These are phyloP conservation scores for Teunomyces lycoperdinae DNA, from an alignment of 805 yeast genomes.

Conservation along the genomic window DNA sequence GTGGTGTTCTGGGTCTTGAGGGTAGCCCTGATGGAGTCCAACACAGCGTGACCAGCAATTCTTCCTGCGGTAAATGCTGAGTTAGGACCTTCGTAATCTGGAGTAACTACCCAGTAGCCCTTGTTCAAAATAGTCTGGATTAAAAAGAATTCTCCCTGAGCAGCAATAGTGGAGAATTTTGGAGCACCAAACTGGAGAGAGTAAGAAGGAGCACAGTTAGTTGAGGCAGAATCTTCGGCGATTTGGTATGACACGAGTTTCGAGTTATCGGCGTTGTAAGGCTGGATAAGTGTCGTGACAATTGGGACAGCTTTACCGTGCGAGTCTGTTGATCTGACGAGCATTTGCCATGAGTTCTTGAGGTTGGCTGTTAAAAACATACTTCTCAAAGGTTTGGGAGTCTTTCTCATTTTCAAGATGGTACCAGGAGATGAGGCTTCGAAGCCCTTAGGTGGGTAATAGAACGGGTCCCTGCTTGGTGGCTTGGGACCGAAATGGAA, in stretches of 20 bases:
- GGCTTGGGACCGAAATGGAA: neutral
- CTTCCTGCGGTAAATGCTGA: slow-evolving; percentile 18
- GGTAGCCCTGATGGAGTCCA: slow-evolving; percentile 19
- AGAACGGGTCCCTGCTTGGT: slow-evolving; percentile 20
- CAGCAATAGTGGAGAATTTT: slow-evolving; percentile 6
- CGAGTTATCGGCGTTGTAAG: slow-evolving; percentile 20
- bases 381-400: slow-evolving; percentile 18
- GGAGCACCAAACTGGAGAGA: slow-evolving; percentile 6
- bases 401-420: slow-evolving; percentile 18
- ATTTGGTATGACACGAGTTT: slow-evolving; percentile 19
- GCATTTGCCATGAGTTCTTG: slow-evolving; percentile 17
- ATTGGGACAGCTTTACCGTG: slow-evolving; percentile 17
- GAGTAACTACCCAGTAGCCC: slow-evolving; percentile 19
- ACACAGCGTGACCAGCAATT: slow-evolving; percentile 17
- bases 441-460: slow-evolving; percentile 20
- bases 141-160: slow-evolving; percentile 14
- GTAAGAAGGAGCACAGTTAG: slow-evolving; percentile 22
- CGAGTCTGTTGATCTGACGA: slow-evolving; percentile 20
- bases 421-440: slow-evolving; percentile 20
- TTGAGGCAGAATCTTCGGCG: slow-evolving; percentile 19
- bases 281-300: slow-evolving; percentile 20
- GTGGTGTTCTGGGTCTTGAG: slow-evolving; percentile 11
- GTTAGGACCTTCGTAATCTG: slow-evolving; percentile 21
- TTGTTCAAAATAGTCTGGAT: slow-evolving; percentile 13
- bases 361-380: slow-evolving; percentile 17